Base-by-base conservation (phyloP, 2,329 filamentous ascomycete genomes). In the Fusarium tjaetaba region DNA sequence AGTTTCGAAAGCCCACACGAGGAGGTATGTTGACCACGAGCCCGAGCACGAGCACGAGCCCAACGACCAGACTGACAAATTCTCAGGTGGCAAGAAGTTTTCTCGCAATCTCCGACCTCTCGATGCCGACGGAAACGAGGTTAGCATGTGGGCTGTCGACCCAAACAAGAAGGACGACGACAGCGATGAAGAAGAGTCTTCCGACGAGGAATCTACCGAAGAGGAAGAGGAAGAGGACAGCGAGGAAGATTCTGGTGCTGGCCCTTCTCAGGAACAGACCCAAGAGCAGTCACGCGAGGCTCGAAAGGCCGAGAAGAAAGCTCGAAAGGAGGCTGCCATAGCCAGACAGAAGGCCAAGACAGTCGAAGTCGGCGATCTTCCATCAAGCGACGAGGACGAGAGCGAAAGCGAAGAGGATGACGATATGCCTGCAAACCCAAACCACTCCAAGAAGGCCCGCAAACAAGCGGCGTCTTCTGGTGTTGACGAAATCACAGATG, bases 1-100 rank as follows among this genome's bases (percentile, higher is more conserved):
- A 98, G 86, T 97, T 96, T 84, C 93, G 91, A 86, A 98, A 98
- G 87, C 94, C 93, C 76, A 95, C 94, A 77, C 90, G 96, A 85
- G 96, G 96, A 88, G 95, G 96, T 96, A 85, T 77, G 88, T 79
- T 62, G 32, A 42, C 67, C 28, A 36, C 36, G 34, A 20, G 32
- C 41, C 41, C 22, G 18, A 10, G 28, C 41, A 36, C 36, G 34
- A 20, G 32, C 41, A 43, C 22, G 18, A 10, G 28, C 41, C 52
- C 22, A 55, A 5, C 11, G 3, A 41, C 11, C 15, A 9, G 34
- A 45, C 48, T 71, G 49, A 64, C 61, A 55, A 36, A 22, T 3
- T 9, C 8, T 14, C 20, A 97, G 95, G 95, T 72, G 96, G 96
- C 80, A 97, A 98, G 85, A 92, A 97, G 80, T 99, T 97, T 86